Evolutionary conservation across 169 alveolate species (phyloP).

Genomic region (Cryptosporidium sp.): DNA sequence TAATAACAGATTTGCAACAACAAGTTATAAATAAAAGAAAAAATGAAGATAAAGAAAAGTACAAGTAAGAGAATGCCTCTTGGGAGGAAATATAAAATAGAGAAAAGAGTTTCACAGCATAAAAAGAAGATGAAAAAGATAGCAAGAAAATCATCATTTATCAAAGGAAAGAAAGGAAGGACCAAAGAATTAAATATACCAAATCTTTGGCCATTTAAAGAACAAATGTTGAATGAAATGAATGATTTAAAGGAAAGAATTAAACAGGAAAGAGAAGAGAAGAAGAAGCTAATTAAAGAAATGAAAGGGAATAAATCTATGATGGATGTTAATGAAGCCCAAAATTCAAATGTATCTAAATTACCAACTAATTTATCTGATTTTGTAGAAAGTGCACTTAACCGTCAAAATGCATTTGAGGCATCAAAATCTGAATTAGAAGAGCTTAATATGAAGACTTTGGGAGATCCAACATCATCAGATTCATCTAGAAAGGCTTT

Average conservation of each 20-base stretch:
- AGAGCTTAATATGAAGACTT: slow-evolving; percentile 26
- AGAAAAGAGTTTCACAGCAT: slow-evolving; percentile 87
- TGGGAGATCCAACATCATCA: slow-evolving; percentile 31
- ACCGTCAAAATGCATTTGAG: slow-evolving; percentile 59
- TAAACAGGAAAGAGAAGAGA: slow-evolving; percentile 78
- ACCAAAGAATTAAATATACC: slow-evolving; percentile 87
- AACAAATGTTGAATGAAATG: slow-evolving; percentile 77
- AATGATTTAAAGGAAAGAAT: slow-evolving; percentile 79
- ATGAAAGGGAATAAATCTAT: slow-evolving; percentile 12
- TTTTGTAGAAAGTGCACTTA: slow-evolving; percentile 23
- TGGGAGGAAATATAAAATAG: slow-evolving; percentile 84
- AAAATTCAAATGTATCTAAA: slow-evolving; percentile 36
- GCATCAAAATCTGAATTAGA: slow-evolving; percentile 74
- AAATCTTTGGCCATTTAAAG: slow-evolving; percentile 87
- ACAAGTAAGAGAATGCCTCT: slow-evolving; percentile 80
- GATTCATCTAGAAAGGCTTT: slow-evolving; percentile 84
- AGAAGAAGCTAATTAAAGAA: slow-evolving; percentile 78
- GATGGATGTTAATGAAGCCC: slow-evolving; percentile 7
- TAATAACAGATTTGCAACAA: not conserved
- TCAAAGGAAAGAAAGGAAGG: slow-evolving; percentile 61
- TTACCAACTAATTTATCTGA: slow-evolving; percentile 8
- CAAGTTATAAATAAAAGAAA: not conserved
- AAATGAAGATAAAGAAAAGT: slow-evolving; percentile 77
- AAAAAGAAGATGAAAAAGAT: slow-evolving; percentile 86
- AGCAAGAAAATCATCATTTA: slow-evolving; percentile 82